Evolutionary conservation across 2,329 filamentous ascomycete genomes (phyloP).

Genomic region (Alternaria brassicicola): DNA sequence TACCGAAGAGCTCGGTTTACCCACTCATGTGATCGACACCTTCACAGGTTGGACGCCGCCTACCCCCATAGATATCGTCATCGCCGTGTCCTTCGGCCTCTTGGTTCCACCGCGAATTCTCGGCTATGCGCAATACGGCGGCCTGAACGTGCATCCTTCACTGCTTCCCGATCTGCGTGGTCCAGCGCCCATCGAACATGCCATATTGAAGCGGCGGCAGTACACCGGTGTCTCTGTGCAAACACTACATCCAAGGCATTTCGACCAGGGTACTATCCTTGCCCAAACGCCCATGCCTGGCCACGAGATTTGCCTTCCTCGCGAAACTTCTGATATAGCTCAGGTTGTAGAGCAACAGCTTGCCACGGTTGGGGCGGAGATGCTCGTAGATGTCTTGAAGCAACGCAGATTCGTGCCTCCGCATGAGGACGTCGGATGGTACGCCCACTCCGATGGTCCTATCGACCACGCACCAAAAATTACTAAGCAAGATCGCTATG

Average conservation of each 20-base stretch:
- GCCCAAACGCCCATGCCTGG: conserved; percentile 66
- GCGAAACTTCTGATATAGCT: conserved; percentile 53
- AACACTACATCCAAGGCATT: conserved; percentile 75
- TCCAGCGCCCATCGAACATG: conserved; percentile 83
- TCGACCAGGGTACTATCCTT: conserved; percentile 81
- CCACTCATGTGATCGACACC: conserved; percentile 76
- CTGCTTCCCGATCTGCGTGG: conserved; percentile 86
- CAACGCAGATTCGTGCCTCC: conserved; percentile 70
- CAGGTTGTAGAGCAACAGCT: conserved; percentile 59
- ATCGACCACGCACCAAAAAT: conserved; percentile 73
- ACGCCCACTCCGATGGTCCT: conserved; percentile 24
- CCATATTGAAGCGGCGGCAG: conserved; percentile 68
- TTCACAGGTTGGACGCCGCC: conserved; percentile 75
- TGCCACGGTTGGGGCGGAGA: conserved; percentile 67
- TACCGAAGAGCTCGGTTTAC: conserved; percentile 68
- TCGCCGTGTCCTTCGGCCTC: conserved; percentile 93
- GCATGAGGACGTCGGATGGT: conserved; percentile 48
- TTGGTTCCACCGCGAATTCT: conserved; percentile 83
- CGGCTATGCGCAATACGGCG: conserved; percentile 74
- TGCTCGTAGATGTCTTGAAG: conserved; percentile 72
- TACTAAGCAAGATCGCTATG: conserved; percentile 64
- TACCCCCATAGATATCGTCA: conserved; percentile 68
- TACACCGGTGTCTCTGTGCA: conserved; percentile 82
- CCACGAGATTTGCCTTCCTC: conserved; percentile 53
- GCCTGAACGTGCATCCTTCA: conserved; percentile 92